Conservation (phyloP, 2,329 filamentous ascomycete species). For the Diplocarpon rosae region DNA sequence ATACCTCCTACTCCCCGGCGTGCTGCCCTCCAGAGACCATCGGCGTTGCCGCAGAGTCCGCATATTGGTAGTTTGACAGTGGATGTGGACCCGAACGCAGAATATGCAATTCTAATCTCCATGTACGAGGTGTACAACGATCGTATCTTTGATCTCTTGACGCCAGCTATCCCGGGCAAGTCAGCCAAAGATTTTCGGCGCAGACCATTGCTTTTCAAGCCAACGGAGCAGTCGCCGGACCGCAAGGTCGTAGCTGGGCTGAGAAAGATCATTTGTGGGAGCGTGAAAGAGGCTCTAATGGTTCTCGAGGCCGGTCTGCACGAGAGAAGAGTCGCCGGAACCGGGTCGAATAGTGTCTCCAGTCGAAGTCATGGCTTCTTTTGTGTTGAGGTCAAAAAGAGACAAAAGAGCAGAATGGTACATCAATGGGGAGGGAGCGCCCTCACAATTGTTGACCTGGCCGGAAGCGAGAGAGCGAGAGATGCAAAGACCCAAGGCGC, state of each 20-base stretch:
- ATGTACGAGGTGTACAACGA: slow-evolving; percentile 99
- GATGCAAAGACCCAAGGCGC: slow-evolving; percentile 90
- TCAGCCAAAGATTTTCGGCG: slow-evolving; percentile 61
- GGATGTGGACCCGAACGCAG: slow-evolving; percentile 53
- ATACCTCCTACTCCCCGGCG: slow-evolving; percentile 46
- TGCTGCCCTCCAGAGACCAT: slow-evolving; percentile 56
- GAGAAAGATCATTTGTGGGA: slow-evolving; percentile 79
- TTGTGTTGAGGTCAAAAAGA: slow-evolving; percentile 87
- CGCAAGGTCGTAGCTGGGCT: slow-evolving; percentile 91
- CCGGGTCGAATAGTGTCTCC: slow-evolving; percentile 84
- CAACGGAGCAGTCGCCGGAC: slow-evolving; percentile 76
- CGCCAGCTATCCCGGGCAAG: slow-evolving; percentile 46
- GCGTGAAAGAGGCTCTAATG: slow-evolving; percentile 71
- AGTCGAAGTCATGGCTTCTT: slow-evolving; percentile 95
- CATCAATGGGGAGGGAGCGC: slow-evolving; percentile 64
- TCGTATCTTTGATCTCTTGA: slow-evolving; percentile 87
- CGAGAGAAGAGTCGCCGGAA: slow-evolving; percentile 79
- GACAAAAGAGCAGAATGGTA: slow-evolving; percentile 39
- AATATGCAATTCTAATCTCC: slow-evolving; percentile 82
- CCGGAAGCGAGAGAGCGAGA: slow-evolving; percentile 84
- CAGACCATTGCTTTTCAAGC: slow-evolving; percentile 83
- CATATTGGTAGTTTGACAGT: slow-evolving; percentile 62
- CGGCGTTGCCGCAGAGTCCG: slow-evolving; percentile 61
- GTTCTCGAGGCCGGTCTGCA: slow-evolving; percentile 83
- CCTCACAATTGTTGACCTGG: slow-evolving; percentile 82